Conservation (phyloP, 2,329 filamentous ascomycete genomes). For the Pseudogymnoascus sp. region DNA sequence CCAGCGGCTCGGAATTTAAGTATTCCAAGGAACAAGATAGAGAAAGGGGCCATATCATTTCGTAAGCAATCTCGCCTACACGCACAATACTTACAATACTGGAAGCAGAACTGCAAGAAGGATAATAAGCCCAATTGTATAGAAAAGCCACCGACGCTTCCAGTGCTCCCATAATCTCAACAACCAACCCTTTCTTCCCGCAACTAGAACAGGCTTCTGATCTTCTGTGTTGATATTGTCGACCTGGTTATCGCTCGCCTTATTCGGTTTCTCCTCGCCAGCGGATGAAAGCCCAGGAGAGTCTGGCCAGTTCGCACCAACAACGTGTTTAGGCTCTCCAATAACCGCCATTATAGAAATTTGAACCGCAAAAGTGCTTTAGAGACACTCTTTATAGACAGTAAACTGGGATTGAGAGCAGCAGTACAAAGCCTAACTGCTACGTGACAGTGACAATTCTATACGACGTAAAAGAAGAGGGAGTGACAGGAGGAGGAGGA, state of each 20-base stretch:
- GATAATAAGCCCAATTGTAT: background rate
- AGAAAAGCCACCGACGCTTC: background rate
- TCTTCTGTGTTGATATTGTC: background rate
- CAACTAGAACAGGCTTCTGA: background rate
- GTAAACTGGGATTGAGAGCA: background rate
- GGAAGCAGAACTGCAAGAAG: background rate
- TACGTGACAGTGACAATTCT: too few species aligned
- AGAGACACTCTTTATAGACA: background rate
- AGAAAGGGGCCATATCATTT: background rate
- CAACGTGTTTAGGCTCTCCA: background rate
- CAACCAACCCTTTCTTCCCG: background rate
- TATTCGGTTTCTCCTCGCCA: background rate
- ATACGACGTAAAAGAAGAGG: background rate
- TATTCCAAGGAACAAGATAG: background rate
- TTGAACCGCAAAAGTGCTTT: background rate
- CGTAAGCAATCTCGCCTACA: background rate
- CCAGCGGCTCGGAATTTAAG: background rate
- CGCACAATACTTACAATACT: background rate
- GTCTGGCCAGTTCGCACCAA: background rate
- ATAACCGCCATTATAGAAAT: background rate
- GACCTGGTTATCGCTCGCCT: background rate
- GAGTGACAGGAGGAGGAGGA: background rate
- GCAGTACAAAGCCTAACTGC: background rate
- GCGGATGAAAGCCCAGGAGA: background rate
- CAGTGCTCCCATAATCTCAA: background rate